Evolutionary conservation across 306 rosid genomes (phyloP).

Genomic region (Gynostemma pentaphyllum): DNA sequence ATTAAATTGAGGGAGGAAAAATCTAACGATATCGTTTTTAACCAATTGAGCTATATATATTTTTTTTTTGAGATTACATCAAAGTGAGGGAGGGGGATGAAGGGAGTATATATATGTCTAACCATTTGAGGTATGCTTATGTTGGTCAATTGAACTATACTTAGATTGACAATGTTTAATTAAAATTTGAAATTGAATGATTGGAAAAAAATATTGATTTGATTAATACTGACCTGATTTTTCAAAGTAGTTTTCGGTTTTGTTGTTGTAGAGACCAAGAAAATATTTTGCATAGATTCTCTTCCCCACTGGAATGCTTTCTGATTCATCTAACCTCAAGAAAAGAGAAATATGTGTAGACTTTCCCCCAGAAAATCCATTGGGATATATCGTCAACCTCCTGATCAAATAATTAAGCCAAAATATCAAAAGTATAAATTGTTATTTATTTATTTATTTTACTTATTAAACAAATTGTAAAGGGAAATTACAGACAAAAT

Average conservation of each 20-base stretch:
- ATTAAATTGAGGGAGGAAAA: no score
- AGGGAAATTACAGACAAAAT: no score
- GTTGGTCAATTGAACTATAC: no score
- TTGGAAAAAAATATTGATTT: background rate
- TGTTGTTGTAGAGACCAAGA: background rate
- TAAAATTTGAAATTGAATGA: background rate
- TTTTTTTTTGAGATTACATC: no score
- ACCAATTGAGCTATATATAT: no score
- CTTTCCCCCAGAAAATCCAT: background rate
- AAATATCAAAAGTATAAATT: no score
- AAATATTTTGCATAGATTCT: background rate
- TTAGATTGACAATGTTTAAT: background rate
- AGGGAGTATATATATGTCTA: no score
- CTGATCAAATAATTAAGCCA: background rate
- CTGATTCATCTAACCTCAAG: slow-evolving; percentile 7
- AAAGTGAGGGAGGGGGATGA: no score
- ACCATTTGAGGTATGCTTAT: no score
- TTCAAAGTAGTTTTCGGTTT: background rate
- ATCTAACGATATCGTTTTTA: no score
- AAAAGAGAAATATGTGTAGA: background rate
- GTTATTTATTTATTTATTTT: no score
- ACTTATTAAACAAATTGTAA: no score
- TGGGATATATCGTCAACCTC: background rate
- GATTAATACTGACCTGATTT: background rate
- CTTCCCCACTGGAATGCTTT: background rate